Conservation (phyloP, 148 eudicot species). For the Heliamphora exappendiculata region DNA sequence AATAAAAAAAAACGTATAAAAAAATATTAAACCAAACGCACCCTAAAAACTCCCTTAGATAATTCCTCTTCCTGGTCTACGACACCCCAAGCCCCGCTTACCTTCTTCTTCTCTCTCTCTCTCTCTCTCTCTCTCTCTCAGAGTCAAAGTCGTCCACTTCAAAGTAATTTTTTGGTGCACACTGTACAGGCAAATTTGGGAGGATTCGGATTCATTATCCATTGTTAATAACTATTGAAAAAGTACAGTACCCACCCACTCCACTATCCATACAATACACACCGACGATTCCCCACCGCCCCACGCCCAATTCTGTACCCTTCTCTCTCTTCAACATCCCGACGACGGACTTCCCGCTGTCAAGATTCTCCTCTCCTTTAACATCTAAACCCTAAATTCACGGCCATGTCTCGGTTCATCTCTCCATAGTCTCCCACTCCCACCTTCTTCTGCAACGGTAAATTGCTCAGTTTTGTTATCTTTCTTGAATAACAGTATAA, state of each 20-base stretch:
- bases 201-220: too few species aligned
- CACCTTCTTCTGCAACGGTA: constrained; percentile 20
- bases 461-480: background rate
- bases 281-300: constrained; percentile 10
- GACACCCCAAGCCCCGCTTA: constrained; percentile 17
- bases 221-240: too few species aligned
- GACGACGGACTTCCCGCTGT: constrained; percentile 38
- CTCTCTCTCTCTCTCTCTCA: constrained; percentile 16
- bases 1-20: too few species aligned
- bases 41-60: too few species aligned
- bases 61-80: constrained; percentile 31
- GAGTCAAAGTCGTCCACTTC: background rate
- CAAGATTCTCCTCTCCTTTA: constrained; percentile 21
- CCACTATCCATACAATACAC: background rate
- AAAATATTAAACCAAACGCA: too few species aligned
- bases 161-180: too few species aligned
- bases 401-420: background rate
- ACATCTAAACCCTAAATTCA: constrained; percentile 9
- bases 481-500: constrained; percentile 5
- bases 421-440: constrained; percentile 5
- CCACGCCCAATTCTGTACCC: constrained; percentile 6
- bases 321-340: constrained; percentile 25
- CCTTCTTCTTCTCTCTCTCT: background rate
- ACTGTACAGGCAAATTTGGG: too few species aligned
- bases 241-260: background rate